Evolutionary conservation across 768 basidiomycete species (phyloP).

Genomic region (Rhodotorula graminis): DNA sequence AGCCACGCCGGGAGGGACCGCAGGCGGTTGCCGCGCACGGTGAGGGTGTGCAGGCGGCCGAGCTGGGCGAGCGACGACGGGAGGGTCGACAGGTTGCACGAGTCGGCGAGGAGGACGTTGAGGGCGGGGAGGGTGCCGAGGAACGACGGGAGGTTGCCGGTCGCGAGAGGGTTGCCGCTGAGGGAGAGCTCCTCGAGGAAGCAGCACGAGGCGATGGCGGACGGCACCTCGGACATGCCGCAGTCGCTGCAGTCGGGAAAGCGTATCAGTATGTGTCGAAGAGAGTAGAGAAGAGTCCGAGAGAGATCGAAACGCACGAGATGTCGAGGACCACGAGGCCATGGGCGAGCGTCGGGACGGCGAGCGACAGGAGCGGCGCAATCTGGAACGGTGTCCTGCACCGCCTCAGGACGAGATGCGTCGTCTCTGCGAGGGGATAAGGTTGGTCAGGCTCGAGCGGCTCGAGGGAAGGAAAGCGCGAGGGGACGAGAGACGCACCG

Average conservation of each 20-base stretch:
- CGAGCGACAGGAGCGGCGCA: constrained; percentile 64
- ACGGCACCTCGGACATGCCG: constrained; percentile 56
- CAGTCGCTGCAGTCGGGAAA: constrained; percentile 51
- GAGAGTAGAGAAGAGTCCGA: neutral
- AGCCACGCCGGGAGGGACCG: constrained; percentile 90
- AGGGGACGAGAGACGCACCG: neutral
- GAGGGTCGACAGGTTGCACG: constrained; percentile 70
- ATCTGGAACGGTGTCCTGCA: constrained; percentile 71
- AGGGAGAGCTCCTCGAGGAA: constrained; percentile 89
- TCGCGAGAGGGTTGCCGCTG: constrained; percentile 71
- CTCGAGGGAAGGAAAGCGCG: neutral
- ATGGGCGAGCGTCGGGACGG: constrained; percentile 66
- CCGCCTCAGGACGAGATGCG: constrained; percentile 84
- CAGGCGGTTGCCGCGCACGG: constrained; percentile 81
- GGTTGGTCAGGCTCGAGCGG: neutral
- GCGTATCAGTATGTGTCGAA: neutral
- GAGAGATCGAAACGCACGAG: constrained; percentile 45
- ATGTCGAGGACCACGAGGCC: constrained; percentile 90
- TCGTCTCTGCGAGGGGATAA: constrained; percentile 61
- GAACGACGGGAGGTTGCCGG: constrained; percentile 80
- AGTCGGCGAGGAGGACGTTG: constrained; percentile 86
- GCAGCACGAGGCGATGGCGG: constrained; percentile 70
- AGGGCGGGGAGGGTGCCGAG: constrained; percentile 69
- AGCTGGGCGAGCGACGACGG: constrained; percentile 70
- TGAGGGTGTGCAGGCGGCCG: constrained; percentile 78